Evolutionary conservation across 371 early-diverging fungal species (phyloP), one percentile per base, ranked within the genome.

Genomic region (Rhizomucor miehei): DNA sequence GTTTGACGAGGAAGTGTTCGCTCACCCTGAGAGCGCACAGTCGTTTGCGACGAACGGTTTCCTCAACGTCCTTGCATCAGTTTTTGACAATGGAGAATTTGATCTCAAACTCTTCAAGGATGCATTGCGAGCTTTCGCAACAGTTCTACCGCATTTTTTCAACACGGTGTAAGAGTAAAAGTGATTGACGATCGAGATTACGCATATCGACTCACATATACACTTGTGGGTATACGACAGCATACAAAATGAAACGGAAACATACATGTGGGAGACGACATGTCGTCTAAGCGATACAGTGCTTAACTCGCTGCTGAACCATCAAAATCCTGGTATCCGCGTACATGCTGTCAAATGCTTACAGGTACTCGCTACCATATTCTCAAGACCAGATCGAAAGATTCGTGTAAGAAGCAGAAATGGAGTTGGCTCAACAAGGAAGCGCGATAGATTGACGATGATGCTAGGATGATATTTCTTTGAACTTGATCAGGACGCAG

Each of bases 191-290:
- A 29, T 52, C 25, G 25, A 36, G 12, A 46, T 39, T 47, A 36
- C 19, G 19, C 35, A 34, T 19, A 3, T 6, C 19, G 9, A 20
- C 3, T 36, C 9, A 21, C 12, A 38, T 36, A 40, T 24, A n/a
- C 23, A 36, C 46, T 17, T 25, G 51, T 48, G 23, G 11, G 5
- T 23, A n/a, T 34, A 19, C 16, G 12, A 41, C 40, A 76, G 81
- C 20, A 73, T 71, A 50, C 66, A 77, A 54, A 78, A 76, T 51
- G 68, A 69, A 62, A 61, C 66, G 5, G 79, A 81, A 53, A 57
- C 56, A 37, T 60, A 55, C 13, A 60, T 76, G 61, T 78, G 81
- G 81, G 56, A 73, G 34, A 62, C 56, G 1, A 55, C 71, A 14
- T 34, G 24, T 8, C 44, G 53, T 0, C 47, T 81, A 21, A 66